phyloP scores from a whole-genome alignment of 2,329 filamentous ascomycete species.

The Calonectria pseudoturangicola region DNA sequence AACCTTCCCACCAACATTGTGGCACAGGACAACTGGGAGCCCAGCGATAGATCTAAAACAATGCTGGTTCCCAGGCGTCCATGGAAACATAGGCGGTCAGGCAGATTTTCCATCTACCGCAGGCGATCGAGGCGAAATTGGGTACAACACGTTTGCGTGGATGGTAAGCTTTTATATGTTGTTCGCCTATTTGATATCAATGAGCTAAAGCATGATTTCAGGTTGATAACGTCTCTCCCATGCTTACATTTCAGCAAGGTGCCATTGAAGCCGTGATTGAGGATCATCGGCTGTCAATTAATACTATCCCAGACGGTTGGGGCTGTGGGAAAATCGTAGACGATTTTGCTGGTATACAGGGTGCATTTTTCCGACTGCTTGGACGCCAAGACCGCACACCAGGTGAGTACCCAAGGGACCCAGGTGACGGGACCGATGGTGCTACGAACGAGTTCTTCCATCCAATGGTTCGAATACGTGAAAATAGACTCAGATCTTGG shows the following conservation, averaged over 20 bases:
- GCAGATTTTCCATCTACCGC: neutral
- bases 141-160: slow-evolving; percentile 8
- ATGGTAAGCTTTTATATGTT: neutral
- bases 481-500: neutral
- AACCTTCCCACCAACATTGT: neutral
- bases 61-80: slow-evolving; percentile 9
- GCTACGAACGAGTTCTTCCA: slow-evolving; percentile 3
- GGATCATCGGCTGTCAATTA: neutral
- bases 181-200: too few relatives aligned
- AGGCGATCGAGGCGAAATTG: neutral
- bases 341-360: slow-evolving; percentile 3
- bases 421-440: neutral
- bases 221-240: neutral
- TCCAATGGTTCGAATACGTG: neutral
- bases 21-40: neutral
- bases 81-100: neutral
- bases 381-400: slow-evolving; percentile 7
- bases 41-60: neutral
- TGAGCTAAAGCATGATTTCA: neutral
- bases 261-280: neutral
- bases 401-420: slow-evolving; percentile 14
- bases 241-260: slow-evolving; percentile 5
- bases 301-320: neutral
- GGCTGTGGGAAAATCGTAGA: neutral
- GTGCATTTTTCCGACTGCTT: slow-evolving; percentile 14